These are phyloP conservation scores for Serendipita sp. DNA, from an alignment of 768 basidiomycete genomes.

Conservation along the genomic window DNA sequence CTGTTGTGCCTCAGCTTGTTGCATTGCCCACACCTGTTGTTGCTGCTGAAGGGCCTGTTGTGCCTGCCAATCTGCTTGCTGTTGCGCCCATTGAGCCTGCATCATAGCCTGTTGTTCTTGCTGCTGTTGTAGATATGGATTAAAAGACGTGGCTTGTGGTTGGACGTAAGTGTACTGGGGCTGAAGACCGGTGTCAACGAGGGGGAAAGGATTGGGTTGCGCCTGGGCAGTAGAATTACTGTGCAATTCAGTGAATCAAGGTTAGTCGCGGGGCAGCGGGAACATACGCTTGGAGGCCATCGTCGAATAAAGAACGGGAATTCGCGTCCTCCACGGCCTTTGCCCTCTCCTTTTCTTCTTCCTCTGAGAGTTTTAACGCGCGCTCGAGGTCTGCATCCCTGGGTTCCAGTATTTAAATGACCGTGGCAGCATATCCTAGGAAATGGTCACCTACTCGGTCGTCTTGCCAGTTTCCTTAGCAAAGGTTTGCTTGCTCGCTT, in stretches of 20 bases:
- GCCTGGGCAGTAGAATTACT: conserved; percentile 9
- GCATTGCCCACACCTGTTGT: conserved; percentile 48
- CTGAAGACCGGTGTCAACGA: conserved; percentile 37
- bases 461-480: conserved; percentile 34
- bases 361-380: conserved; percentile 73
- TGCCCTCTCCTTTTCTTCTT: conserved; percentile 70
- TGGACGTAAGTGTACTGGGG: conserved; percentile 37
- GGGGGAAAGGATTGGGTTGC: conserved; percentile 41
- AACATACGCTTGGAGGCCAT: conserved; percentile 57
- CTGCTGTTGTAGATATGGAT: conserved; percentile 71
- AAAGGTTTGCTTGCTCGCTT: conserved; percentile 64
- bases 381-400: conserved; percentile 63
- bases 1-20: conserved; percentile 39
- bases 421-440: background rate
- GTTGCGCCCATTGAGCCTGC: conserved; percentile 17
- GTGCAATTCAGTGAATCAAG: background rate
- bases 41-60: conserved; percentile 18
- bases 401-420: background rate
- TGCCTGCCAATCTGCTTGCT: background rate
- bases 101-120: conserved; percentile 57
- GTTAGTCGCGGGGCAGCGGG: background rate
- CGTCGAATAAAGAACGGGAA: conserved; percentile 66
- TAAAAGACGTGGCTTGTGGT: conserved; percentile 83
- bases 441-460: conserved; percentile 27
- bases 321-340: conserved; percentile 59